These are phyloP conservation scores for Colletotrichum ledebouriae DNA, from an alignment of 2,329 filamentous ascomycete species.

Conservation along the genomic window DNA sequence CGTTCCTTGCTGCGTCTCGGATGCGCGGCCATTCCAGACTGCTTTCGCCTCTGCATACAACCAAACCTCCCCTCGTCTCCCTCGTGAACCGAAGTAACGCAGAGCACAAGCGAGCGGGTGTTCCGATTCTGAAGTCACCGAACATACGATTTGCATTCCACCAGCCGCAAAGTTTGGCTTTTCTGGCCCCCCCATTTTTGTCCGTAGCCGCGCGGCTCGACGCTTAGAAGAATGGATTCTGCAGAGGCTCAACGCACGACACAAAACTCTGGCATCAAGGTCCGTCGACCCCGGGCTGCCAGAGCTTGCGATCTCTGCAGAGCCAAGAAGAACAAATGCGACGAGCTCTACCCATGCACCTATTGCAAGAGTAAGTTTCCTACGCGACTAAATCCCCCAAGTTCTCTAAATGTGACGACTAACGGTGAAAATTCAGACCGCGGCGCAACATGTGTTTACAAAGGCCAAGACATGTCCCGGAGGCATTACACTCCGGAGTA, in stretches of 20 bases:
- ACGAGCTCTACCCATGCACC: slow-evolving; percentile 49
- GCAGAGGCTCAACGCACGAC: slow-evolving; percentile 35
- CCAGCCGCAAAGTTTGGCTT: background rate
- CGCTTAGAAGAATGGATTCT: slow-evolving; percentile 12
- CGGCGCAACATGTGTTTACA: slow-evolving; percentile 48
- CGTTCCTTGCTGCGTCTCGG: slow-evolving; percentile 31
- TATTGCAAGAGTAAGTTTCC: slow-evolving; percentile 57
- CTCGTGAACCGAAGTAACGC: background rate
- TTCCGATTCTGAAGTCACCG: slow-evolving; percentile 23
- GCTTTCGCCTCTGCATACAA: slow-evolving; percentile 28
- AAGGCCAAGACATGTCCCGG: slow-evolving; percentile 45
- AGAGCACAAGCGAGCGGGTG: slow-evolving; percentile 9
- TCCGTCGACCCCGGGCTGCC: slow-evolving; percentile 38
- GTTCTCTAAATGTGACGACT: slow-evolving; percentile 9
- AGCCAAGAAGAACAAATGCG: slow-evolving; percentile 40
- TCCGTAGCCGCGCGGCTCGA: background rate
- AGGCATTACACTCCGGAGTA: slow-evolving; percentile 46
- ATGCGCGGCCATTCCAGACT: slow-evolving; percentile 20
- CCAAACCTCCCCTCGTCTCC: background rate
- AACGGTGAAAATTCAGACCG: slow-evolving; percentile 32
- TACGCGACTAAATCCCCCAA: background rate
- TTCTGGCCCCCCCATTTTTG: too few species aligned
- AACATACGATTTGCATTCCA: slow-evolving; percentile 2
- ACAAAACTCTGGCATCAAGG: slow-evolving; percentile 42
- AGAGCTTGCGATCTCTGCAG: slow-evolving; percentile 37